These are phyloP conservation scores for Brassica cretica DNA, from an alignment of 345 rosid species.

Conservation along the genomic window DNA sequence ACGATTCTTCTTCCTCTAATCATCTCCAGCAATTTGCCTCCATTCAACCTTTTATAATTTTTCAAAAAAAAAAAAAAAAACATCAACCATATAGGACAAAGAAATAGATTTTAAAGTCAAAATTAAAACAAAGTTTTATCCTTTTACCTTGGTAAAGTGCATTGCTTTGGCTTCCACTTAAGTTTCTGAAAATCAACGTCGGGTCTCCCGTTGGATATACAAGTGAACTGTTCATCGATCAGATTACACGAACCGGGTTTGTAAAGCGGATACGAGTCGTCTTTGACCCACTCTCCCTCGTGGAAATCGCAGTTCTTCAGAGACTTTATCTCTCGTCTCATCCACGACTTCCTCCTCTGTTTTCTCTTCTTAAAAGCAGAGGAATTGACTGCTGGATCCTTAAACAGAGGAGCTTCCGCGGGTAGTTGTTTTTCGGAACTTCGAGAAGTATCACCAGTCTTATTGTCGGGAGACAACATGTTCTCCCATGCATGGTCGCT, in stretches of 20 bases:
- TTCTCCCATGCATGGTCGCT: conserved; percentile 20
- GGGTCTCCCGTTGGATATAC: conserved; percentile 76
- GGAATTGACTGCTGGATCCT: conserved; percentile 43
- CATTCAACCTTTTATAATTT: conserved; percentile 40
- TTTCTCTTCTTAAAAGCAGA: conserved; percentile 43
- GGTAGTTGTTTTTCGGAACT: conserved; percentile 12
- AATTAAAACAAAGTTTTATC: neutral
- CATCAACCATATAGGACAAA: neutral
- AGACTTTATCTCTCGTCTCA: conserved; percentile 48
- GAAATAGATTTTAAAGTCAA: neutral
- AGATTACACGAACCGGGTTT: conserved; percentile 81
- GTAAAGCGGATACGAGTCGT: conserved; percentile 91
- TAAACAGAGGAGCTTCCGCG: conserved; percentile 3
- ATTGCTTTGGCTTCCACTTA: conserved; percentile 90
- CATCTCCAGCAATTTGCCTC: conserved; percentile 62
- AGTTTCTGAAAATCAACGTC: conserved; percentile 67
- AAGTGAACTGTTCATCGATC: conserved; percentile 82
- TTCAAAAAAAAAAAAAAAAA: neutral
- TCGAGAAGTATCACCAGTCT: neutral
- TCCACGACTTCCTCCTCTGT: conserved; percentile 40
- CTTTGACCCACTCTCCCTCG: conserved; percentile 86
- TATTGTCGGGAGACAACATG: conserved; percentile 28
- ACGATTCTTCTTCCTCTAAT: conserved; percentile 83
- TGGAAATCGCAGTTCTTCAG: conserved; percentile 71
- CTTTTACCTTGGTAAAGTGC: conserved; percentile 73